Percentiles rank a stretch among this genome's conserved stretches.
phyloP scores from a whole-genome alignment of 495 filamentous ascomycete species.

The Xylaria longipes region DNA sequence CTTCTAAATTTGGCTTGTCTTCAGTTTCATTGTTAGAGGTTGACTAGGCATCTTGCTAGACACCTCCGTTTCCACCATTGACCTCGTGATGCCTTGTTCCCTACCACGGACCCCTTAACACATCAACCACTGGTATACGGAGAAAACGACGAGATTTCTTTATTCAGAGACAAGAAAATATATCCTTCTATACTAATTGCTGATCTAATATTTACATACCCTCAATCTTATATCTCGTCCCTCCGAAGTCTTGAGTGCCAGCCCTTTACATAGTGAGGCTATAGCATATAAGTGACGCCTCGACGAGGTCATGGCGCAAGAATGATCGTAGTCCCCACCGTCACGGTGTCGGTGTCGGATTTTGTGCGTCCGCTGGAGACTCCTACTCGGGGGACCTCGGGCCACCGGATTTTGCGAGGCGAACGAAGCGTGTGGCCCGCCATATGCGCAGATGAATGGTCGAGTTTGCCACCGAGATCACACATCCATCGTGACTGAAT shows the following conservation, averaged over 20 bases:
- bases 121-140: neutral
- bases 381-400: constrained; percentile 73
- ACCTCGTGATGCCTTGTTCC: neutral
- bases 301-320: constrained; percentile 58
- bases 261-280: neutral
- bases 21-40: neutral
- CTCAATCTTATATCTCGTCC: neutral
- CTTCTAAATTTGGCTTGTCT: neutral
- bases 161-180: neutral
- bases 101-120: neutral
- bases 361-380: constrained; percentile 78
- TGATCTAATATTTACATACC: neutral
- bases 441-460: constrained; percentile 81
- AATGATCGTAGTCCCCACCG: constrained; percentile 80
- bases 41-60: neutral
- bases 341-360: constrained; percentile 67
- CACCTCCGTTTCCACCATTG: neutral
- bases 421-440: constrained; percentile 92
- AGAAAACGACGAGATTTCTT: neutral
- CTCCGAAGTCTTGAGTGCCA: neutral
- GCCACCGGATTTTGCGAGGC: constrained; percentile 84
- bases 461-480: constrained; percentile 53
- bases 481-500: neutral
- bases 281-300: neutral
- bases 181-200: too few species aligned